Base-by-base conservation (phyloP, 306 rosid genomes). In the Quercus bicolor region DNA sequence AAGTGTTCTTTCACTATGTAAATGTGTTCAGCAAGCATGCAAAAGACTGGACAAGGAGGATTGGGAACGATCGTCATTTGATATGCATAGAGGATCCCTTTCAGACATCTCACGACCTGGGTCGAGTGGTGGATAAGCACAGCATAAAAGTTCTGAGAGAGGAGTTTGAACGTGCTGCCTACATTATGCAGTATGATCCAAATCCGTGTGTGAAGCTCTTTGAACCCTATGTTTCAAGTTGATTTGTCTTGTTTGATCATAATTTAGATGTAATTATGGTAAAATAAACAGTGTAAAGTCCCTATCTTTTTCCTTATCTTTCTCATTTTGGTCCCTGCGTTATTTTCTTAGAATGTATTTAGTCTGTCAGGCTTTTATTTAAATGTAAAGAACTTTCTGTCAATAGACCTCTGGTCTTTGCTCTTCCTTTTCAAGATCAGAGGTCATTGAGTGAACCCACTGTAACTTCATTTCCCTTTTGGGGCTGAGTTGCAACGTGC, bases 11-110 rank as follows among this genome's bases (percentile, higher is more conserved):
- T 18, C 72, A 34, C 40, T 1, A 20, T 8, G 26, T 66, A 68
- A 19, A 33, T 81, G 72, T 85, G 82, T 74, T 83, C 80, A 95
- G 98, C 79, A 95, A 95, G 85, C 90, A 88, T 65, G 91, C 81
- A 33, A 95, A 95, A 77, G 98, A 95, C 76, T 95, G 99, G 99
- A 95, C 99, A 34, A 85, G 99, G 81, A 88, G 99, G 86, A 65
- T 95, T 26, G 99, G 99, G 4, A 93, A 91, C 13, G 99, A 93
- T 82, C 89, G 98, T 0, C 99, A 95, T 84, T 76, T 95, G 87
- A 95, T 95, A 87, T 95, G 99, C 84, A 95, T 95, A 79, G 99
- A 95, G 86, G 98, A 95, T 81, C 99, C 99, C 3, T 95, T 95
- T 73, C 97, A 95, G 89, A 82, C 24, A 75, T 91, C 98, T 70